These are phyloP conservation scores for Stentor roeselii DNA, from an alignment of 73 alveolate genomes.

Conservation along the genomic window DNA sequence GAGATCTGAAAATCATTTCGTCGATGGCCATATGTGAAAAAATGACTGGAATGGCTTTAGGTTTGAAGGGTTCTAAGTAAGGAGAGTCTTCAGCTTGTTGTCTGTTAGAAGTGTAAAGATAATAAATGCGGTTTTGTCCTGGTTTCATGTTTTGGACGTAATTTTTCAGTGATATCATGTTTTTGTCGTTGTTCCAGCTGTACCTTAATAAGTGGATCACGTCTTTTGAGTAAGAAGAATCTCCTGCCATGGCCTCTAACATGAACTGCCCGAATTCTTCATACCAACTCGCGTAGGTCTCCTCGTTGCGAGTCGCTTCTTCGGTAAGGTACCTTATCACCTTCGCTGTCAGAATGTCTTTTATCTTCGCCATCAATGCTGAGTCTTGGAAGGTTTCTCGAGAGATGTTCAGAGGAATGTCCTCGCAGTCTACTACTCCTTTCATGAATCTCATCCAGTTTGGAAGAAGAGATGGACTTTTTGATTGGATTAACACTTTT, in stretches of 20 bases:
- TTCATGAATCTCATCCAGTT: constrained; percentile 71
- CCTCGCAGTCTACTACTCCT: constrained; percentile 85
- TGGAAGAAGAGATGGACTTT: constrained; percentile 65
- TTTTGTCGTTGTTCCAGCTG: constrained; percentile 39
- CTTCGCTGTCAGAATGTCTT: constrained; percentile 58
- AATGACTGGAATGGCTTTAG: constrained; percentile 65
- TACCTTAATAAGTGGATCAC: constrained; percentile 54
- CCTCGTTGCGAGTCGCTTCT: constrained; percentile 56
- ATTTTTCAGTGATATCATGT: constrained; percentile 49
- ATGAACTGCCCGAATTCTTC: constrained; percentile 57
- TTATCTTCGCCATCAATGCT: constrained; percentile 59
- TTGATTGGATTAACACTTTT: constrained; percentile 62
- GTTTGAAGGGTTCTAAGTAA: constrained; percentile 63
- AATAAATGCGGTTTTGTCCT: constrained; percentile 54
- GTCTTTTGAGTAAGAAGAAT: constrained; percentile 43
- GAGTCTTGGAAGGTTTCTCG: constrained; percentile 72
- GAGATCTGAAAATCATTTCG: constrained; percentile 64
- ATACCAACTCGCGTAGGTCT: constrained; percentile 55
- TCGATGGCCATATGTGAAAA: constrained; percentile 67
- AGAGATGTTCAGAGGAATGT: constrained; percentile 69
- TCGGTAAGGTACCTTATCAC: constrained; percentile 52
- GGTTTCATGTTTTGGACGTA: constrained; percentile 52
- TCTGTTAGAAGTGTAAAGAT: constrained; percentile 43
- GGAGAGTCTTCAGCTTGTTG: constrained; percentile 62
- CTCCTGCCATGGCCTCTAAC: constrained; percentile 67